These are phyloP conservation scores for Pharnaceum exiguum DNA, from an alignment of 148 eudicot genomes.

Conservation along the genomic window DNA sequence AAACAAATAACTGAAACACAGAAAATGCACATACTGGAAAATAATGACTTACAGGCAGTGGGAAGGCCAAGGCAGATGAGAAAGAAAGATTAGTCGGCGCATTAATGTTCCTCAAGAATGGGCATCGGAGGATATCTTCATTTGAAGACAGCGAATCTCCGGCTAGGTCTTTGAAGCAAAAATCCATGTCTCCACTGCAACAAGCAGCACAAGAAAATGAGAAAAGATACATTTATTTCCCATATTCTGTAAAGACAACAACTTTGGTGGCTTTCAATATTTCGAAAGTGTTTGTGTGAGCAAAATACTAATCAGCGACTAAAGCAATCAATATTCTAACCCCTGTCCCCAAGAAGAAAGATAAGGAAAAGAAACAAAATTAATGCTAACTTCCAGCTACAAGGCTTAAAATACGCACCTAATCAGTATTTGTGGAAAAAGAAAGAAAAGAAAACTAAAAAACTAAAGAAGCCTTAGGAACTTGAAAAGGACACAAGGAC, in stretches of 20 bases:
- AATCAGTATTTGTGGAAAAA: too few species aligned
- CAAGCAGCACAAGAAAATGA: not conserved
- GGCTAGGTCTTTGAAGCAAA: slow-evolving; percentile 39
- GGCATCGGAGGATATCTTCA: slow-evolving; percentile 61
- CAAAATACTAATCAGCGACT: too few species aligned
- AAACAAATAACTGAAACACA: not conserved
- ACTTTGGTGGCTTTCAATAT: too few species aligned
- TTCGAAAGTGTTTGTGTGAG: too few species aligned
- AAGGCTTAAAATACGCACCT: too few species aligned
- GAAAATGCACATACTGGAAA: not conserved
- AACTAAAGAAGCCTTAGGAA: too few species aligned
- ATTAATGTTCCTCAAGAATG: slow-evolving; percentile 87
- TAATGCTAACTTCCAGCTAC: too few species aligned
- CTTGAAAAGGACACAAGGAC: too few species aligned
- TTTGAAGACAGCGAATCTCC: slow-evolving; percentile 50
- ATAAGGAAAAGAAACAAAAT: too few species aligned
- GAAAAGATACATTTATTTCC: not conserved
- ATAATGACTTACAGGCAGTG: slow-evolving; percentile 65
- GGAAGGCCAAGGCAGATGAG: slow-evolving; percentile 54
- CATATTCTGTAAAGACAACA: not conserved
- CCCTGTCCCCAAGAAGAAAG: not conserved
- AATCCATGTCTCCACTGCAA: slow-evolving; percentile 44
- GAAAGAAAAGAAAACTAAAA: too few species aligned
- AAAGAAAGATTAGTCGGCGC: slow-evolving; percentile 88
- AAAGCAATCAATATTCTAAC: not conserved